phyloP scores from a whole-genome alignment of 257 asterid species.

The Jaltomata sinuosa region DNA sequence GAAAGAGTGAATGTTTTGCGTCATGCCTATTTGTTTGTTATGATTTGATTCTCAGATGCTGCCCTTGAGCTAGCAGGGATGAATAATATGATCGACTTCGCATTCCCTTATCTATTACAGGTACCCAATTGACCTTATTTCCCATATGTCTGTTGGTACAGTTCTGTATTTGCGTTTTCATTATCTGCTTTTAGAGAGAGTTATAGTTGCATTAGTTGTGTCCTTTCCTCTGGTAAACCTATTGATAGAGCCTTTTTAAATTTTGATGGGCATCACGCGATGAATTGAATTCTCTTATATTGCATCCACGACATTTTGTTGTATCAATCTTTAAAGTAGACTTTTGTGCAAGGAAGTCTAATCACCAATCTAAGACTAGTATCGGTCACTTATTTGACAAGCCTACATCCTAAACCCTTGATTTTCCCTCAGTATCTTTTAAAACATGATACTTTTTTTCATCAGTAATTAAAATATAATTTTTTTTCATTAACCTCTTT shows the following conservation, averaged over 20 bases:
- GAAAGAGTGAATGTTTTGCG: too few species aligned
- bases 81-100: too few species aligned
- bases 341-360: neutral
- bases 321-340: neutral
- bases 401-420: neutral
- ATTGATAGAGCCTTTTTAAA: neutral
- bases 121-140: slow-evolving; percentile 21
- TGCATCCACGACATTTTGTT: too few species aligned
- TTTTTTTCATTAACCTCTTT: neutral
- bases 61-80: slow-evolving; percentile 97
- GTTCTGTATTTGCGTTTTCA: neutral
- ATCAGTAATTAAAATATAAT: neutral
- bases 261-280: neutral
- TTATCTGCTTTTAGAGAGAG: neutral
- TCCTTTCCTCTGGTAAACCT: neutral
- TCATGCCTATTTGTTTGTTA: too few species aligned
- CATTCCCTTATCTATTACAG: slow-evolving; percentile 94
- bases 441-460: neutral
- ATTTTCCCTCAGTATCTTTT: neutral
- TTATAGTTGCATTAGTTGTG: too few species aligned
- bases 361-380: neutral
- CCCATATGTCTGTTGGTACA: neutral
- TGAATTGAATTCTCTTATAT: neutral
- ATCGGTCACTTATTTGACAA: neutral
- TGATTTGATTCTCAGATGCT: slow-evolving; percentile 53